Evolutionary conservation across 225 moss, liverwort and hornwort genomes (phyloP), one percentile per base, ranked within the genome.

Genomic region (Pseudisothecium myosuroides): DNA sequence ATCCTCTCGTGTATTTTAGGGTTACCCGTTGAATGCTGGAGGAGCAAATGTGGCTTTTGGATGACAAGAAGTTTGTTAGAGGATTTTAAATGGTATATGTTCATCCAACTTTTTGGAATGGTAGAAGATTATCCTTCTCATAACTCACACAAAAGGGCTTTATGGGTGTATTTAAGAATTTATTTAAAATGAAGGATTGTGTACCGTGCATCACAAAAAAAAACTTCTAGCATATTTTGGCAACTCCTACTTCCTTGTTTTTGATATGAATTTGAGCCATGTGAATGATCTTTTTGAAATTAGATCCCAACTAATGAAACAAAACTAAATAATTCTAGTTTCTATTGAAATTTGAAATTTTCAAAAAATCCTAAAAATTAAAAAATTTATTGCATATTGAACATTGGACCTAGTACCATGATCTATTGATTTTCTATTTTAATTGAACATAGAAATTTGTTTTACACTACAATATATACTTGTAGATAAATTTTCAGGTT

Each of bases 11-110:
- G 3, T 3, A 0, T 43, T 43, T 43, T 28, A 43, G 17, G 72
- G 6, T 2, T 39, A 24, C 4, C 7, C 0, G 0, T 0, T 0
- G 1, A 41, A 26, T 41, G 16, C 1, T 1, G 1, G 1, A 28
- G 5, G 17, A 43, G 5, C 9, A 28, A 3, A 16, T 27, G 43
- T 72, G 3, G 0, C 27, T 43, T 16, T 43, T 2, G 3, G 26
- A 41, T 71, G 24, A 26, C 24, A 71, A 71, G 26, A 71, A 71
- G 8, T 1, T 41, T 26, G 2, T 5, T 23, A 41, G 41, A 41
- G 0, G 71, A 26, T 71, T 14, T 69, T 41, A 8, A 26, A 26
- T 0, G 0, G 1, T 2, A 71, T 24, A 71, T 26, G 41, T 71
- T 71, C 26, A 71, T 71, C 8, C 3, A 15, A 6, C 4, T 3